Conservation (phyloP, 2,329 filamentous ascomycete species). For the Penicillium sp. region DNA sequence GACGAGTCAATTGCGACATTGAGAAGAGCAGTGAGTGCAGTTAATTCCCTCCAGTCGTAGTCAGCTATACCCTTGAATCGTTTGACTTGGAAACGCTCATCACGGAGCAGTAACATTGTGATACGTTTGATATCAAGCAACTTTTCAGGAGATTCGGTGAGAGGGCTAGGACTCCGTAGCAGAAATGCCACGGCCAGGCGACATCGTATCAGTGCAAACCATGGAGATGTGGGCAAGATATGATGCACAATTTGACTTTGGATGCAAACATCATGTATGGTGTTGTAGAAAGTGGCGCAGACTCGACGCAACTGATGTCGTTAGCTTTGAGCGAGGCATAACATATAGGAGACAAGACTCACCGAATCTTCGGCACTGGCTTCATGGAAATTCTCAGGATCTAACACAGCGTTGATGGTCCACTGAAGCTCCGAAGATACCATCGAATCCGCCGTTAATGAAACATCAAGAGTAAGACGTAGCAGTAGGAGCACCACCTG, state of each 20-base stretch:
- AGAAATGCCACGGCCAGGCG: slow-evolving; percentile 41
- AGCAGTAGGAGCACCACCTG: slow-evolving; percentile 34
- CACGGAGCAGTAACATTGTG: slow-evolving; percentile 24
- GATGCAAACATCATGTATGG: slow-evolving; percentile 38
- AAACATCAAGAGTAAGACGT: slow-evolving; percentile 38
- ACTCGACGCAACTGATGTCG: slow-evolving; percentile 30
- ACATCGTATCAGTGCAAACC: slow-evolving; percentile 40
- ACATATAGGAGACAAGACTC: background rate
- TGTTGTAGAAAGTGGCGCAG: slow-evolving; percentile 27
- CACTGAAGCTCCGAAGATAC: slow-evolving; percentile 35
- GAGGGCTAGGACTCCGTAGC: slow-evolving; percentile 24
- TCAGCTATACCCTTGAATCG: slow-evolving; percentile 25
- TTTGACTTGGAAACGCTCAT: slow-evolving; percentile 34
- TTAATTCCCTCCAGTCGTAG: slow-evolving; percentile 65
- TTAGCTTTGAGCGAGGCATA: slow-evolving; percentile 4
- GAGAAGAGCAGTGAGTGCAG: slow-evolving; percentile 64
- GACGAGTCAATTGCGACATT: slow-evolving; percentile 73
- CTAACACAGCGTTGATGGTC: slow-evolving; percentile 29
- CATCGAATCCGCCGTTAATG: slow-evolving; percentile 28
- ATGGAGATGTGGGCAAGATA: slow-evolving; percentile 37
- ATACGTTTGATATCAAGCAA: slow-evolving; percentile 34
- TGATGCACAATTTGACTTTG: slow-evolving; percentile 42
- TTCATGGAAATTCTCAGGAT: slow-evolving; percentile 26
- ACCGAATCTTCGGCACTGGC: slow-evolving; percentile 23
- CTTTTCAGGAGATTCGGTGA: slow-evolving; percentile 25